phyloP scores from a whole-genome alignment of 1,284 basidiomycete species.

The Apiotrichum gracile region DNA sequence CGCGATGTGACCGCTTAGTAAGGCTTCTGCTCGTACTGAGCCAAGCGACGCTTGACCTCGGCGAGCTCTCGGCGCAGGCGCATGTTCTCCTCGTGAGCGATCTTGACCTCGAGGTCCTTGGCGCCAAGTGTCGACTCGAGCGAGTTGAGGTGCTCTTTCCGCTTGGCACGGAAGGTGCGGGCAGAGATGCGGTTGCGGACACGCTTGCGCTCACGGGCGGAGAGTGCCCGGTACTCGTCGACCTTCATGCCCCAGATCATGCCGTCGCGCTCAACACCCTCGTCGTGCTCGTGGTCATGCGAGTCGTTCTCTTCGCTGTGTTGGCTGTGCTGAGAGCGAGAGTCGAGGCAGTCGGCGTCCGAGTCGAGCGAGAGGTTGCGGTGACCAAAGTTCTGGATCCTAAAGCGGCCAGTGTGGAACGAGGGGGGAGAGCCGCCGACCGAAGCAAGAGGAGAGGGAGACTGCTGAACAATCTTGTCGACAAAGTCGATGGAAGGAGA shows the following conservation, averaged over 20 bases:
- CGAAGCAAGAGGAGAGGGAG: conserved; percentile 13
- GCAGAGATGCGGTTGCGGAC: conserved; percentile 47
- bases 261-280: conserved; percentile 46
- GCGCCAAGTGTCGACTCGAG: conserved; percentile 35
- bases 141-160: conserved; percentile 43
- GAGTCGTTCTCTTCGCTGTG: conserved; percentile 4
- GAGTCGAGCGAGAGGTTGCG: conserved; percentile 27
- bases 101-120: conserved; percentile 41
- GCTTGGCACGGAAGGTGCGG: conserved; percentile 45
- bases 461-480: conserved; percentile 25
- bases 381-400: not conserved
- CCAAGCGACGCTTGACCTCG: conserved; percentile 31
- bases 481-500: conserved; percentile 28
- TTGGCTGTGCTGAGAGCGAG: conserved; percentile 7
- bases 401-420: not conserved
- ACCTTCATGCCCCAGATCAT: conserved; percentile 50
- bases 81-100: conserved; percentile 37
- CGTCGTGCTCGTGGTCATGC: conserved; percentile 38
- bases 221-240: conserved; percentile 42
- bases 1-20: not conserved
- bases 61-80: conserved; percentile 36
- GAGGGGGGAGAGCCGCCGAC: conserved; percentile 2
- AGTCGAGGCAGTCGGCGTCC: conserved; percentile 26
- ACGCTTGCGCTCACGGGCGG: conserved; percentile 44
- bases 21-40: conserved; percentile 27